Base-by-base conservation (phyloP, 192 early-diverging fungal genomes). In the Mortierella alpina region DNA sequence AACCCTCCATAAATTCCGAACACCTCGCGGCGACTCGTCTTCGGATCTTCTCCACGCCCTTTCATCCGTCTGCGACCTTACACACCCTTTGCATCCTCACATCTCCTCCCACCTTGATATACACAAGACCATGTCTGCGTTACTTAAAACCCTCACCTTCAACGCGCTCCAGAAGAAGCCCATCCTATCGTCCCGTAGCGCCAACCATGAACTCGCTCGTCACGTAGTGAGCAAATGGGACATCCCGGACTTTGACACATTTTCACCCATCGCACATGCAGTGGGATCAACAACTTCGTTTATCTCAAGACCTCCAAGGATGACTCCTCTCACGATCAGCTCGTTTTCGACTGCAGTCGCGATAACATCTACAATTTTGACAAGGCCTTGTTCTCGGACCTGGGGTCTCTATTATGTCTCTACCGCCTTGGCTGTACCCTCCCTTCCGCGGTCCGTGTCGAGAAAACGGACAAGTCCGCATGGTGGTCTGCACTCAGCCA, bases 401-500 rank as follows among this genome's bases (percentile, higher is more conserved):
- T 63, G 46, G 61, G 61, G 45, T 63, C 61, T 63, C 61, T 45
- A 18, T 50, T 63, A 63, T 48, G 45, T 63, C 61, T 63, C 18
- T 63, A 63, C 45, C 61, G 61, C 45, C 61, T 63, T 18, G 61
- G 61, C 18, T 63, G 61, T 18, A 63, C 61, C 18, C 48, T 63
- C 18, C 61, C 61, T 63, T 63, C 61, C 45, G 61, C 61, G 45
- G 61, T 63, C 61, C 61, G 22, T 48, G 17, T 63, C 45, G 61
- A 63, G 61, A 42, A 46, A 63, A 47, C 61, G 45, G 61, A 47
- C 18, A 63, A 63, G 61, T 63, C 61, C 15, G 61, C 47, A 47
- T 63, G 61, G 61, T 63, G 61, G 61, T 63, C 45, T 63, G 61
- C 61, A 48, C 61, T 63, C 61, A 63, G 45, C 22, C 61, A 63